Percentiles rank a stretch among this genome's conserved stretches.
phyloP scores from a whole-genome alignment of 2,329 filamentous ascomycete genomes.

The Paecilomyces niveus region DNA sequence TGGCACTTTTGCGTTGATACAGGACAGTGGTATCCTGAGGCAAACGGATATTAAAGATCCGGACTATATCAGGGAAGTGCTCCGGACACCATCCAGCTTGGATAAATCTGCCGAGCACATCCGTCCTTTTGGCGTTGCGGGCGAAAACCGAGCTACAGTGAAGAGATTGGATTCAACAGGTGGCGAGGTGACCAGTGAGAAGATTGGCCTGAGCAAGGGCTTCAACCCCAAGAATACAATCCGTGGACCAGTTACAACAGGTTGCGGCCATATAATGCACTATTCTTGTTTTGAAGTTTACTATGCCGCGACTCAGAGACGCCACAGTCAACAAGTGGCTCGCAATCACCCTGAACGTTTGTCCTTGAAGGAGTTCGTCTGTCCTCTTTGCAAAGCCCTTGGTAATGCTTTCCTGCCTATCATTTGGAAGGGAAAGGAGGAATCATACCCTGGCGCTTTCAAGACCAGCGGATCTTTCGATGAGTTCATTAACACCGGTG shows the following conservation, averaged over 20 bases:
- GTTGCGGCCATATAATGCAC: constrained; percentile 98
- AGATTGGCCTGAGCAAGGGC: constrained; percentile 80
- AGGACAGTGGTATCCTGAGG: constrained; percentile 76
- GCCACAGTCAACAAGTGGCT: constrained; percentile 88
- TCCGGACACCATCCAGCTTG: constrained; percentile 69
- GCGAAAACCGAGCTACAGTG: constrained; percentile 73
- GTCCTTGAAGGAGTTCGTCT: constrained; percentile 80
- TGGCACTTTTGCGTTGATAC: constrained; percentile 86
- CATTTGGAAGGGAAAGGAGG: constrained; percentile 87
- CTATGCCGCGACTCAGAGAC: constrained; percentile 70
- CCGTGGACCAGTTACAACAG: constrained; percentile 74
- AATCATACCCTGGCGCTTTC: constrained; percentile 70
- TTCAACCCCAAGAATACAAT: constrained; percentile 64
- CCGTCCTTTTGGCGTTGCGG: constrained; percentile 83
- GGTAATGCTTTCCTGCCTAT: constrained; percentile 94
- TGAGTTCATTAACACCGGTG: constrained; percentile 58
- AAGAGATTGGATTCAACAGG: constrained; percentile 70
- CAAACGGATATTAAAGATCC: constrained; percentile 76
- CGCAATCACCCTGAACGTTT: constrained; percentile 84
- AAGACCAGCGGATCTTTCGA: constrained; percentile 55
- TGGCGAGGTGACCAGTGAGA: constrained; percentile 62
- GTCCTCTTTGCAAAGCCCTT: constrained; percentile 90
- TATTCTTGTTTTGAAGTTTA: constrained; percentile 93
- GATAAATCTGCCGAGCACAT: constrained; percentile 77
- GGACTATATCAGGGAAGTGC: constrained; percentile 77